Evolutionary conservation across 768 basidiomycete genomes (phyloP), one percentile per base, ranked within the genome.

Genomic region (Boletus speciosus): DNA sequence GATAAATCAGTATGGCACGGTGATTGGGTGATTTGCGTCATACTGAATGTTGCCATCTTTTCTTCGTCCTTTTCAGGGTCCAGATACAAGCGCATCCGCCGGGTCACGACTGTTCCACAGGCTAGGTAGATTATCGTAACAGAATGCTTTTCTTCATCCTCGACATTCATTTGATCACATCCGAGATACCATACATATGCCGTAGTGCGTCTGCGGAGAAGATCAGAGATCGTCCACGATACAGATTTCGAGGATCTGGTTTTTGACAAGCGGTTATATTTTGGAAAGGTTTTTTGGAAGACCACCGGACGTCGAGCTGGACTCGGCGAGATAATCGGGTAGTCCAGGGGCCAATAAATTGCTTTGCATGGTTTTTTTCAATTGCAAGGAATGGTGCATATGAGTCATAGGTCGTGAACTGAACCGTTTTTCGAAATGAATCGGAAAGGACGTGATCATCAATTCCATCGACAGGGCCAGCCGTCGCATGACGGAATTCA

Each of bases 281-380:
- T 19, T 4, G 50, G 49, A 14, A 66, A 60, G 4, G 11, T 14
- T n/a, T 66, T 66, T 61, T 16, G 54, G 1, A 8, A 34, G 8
- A 11, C 59, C 47, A 47, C 64, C 54, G 4, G 64, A 66, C 19
- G 61, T 66, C 11, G 58, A 57, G 6, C 55, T 58, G 21, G 64
- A 66, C 21, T n/a, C 23, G 8, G 19, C 41, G 3, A 65, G 48
- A 27, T 19, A 63, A 40, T 63, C 58, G n/a, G 64, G 65, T 1
- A 65, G 6, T 31, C 64, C 65, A 0, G 59, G 62, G 1, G 62
- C 47, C 34, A 64, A 49, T 7, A 61, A 27, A 31, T 65, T 16
- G 32, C 46, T 43, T 35, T 56, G 16, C 50, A 56, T 2, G 59
- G 53, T 25, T 23, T 52, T 23, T 52, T 9, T 61, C 45, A 1